Percentiles rank a stretch among this genome's conserved stretches.
Conservation (phyloP, 495 filamentous ascomycete genomes). For the Penicillium mononematosum region DNA sequence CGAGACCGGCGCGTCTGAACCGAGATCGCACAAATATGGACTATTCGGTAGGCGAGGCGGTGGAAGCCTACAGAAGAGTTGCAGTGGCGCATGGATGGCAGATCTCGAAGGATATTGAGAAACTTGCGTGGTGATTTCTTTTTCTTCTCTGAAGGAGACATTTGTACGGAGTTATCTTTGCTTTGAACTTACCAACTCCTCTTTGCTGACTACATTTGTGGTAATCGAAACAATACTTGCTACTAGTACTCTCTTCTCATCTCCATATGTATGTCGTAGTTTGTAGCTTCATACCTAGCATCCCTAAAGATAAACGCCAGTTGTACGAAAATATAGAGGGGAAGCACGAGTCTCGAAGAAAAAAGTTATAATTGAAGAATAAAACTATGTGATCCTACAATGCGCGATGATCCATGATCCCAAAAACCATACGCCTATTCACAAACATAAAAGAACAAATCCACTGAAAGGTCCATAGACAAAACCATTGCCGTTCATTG, state of each 20-base stretch:
- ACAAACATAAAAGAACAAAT: neutral
- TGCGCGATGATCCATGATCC: neutral
- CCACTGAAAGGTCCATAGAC: neutral
- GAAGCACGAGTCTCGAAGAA: neutral
- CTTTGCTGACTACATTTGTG: neutral
- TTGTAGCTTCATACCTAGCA: neutral
- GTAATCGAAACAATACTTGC: neutral
- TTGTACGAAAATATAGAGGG: neutral
- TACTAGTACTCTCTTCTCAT: neutral
- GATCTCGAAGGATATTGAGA: constrained; percentile 31
- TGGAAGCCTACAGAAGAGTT: constrained; percentile 69
- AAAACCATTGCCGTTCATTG: constrained; percentile 4
- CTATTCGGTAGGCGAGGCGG: constrained; percentile 69
- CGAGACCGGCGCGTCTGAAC: constrained; percentile 67
- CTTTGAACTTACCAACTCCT: neutral
- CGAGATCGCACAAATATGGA: constrained; percentile 28
- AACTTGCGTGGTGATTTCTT: constrained; percentile 21
- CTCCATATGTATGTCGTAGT: neutral
- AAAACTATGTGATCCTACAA: neutral
- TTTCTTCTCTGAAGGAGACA: neutral
- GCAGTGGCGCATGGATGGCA: constrained; percentile 62
- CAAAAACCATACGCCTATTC: neutral
- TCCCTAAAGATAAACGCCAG: neutral
- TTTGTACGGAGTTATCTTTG: neutral
- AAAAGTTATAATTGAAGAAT: neutral